Conservation (phyloP, 345 rosid genomes). For the Brassica nigra region DNA sequence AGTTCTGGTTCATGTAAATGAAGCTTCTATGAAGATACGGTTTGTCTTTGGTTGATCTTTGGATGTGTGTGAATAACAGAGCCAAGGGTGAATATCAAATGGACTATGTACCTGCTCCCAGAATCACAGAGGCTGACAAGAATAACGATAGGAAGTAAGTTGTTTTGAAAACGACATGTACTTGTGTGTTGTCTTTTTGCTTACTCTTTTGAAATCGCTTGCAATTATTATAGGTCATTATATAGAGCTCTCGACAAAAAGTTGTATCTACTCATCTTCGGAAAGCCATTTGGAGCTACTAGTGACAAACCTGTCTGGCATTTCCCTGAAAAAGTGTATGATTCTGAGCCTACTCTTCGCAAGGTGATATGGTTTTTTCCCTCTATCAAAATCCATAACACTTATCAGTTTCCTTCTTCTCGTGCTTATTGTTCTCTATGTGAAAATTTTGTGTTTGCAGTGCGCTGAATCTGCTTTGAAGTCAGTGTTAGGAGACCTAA, state of each 20-base stretch:
- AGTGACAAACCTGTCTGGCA: slow-evolving; percentile 77
- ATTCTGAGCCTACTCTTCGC: slow-evolving; percentile 87
- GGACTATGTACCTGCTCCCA: slow-evolving; percentile 89
- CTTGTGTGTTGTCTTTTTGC: slow-evolving; percentile 6
- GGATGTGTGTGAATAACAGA: slow-evolving; percentile 46
- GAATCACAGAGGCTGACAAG: slow-evolving; percentile 92
- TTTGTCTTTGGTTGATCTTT: slow-evolving; percentile 20
- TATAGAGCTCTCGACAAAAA: slow-evolving; percentile 89
- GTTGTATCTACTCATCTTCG: slow-evolving; percentile 78
- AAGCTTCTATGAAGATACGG: too few species aligned
- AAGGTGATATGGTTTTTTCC: slow-evolving; percentile 32
- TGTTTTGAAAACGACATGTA: background rate
- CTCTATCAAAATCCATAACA: background rate
- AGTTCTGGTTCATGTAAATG: too few species aligned
- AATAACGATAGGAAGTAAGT: slow-evolving; percentile 81
- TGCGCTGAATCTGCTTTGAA: slow-evolving; percentile 90
- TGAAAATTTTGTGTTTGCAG: slow-evolving; percentile 44
- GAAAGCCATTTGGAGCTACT: slow-evolving; percentile 61
- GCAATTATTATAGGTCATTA: slow-evolving; percentile 48
- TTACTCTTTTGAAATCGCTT: background rate
- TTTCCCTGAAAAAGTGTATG: slow-evolving; percentile 86
- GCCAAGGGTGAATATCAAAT: slow-evolving; percentile 93
- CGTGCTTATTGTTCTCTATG: background rate
- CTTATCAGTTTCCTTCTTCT: background rate
- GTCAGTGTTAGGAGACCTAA: slow-evolving; percentile 74